phyloP scores from a whole-genome alignment of 108 stramenopile species.

The Skeletonema potamos region DNA sequence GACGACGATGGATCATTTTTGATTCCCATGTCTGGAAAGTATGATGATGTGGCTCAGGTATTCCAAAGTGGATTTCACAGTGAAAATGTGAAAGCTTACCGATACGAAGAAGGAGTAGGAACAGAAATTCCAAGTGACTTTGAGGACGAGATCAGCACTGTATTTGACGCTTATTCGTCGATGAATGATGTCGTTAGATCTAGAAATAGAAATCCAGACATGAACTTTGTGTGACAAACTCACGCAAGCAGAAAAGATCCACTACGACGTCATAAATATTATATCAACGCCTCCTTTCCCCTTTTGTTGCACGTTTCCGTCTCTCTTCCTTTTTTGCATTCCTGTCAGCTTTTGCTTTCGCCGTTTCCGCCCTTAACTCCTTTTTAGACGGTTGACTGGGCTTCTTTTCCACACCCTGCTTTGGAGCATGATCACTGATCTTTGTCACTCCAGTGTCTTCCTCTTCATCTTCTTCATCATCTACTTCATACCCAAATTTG shows the following conservation, averaged over 20 bases:
- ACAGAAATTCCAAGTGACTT: not conserved
- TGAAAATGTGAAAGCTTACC: not conserved
- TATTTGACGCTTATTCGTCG: not conserved
- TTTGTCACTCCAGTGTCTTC: conserved; percentile 33
- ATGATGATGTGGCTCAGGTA: not conserved
- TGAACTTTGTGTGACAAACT: not conserved
- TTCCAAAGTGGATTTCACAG: not conserved
- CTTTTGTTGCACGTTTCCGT: conserved; percentile 65
- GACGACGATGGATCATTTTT: conserved; percentile 45
- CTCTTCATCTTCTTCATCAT: conserved; percentile 45
- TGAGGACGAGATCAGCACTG: not conserved
- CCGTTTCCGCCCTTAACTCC: conserved; percentile 36
- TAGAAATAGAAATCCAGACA: not conserved
- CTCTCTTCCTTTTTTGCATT: conserved; percentile 74
- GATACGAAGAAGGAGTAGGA: not conserved
- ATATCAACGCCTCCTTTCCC: conserved; percentile 45
- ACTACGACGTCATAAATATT: no score
- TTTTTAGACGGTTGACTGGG: conserved; percentile 22
- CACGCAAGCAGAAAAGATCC: no score
- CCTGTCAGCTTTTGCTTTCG: conserved; percentile 35
- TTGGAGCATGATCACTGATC: conserved; percentile 60
- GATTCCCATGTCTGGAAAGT: conserved; percentile 3
- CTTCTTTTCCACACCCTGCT: conserved; percentile 39
- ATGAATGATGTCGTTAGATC: not conserved
- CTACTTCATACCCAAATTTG: conserved; percentile 79